Base-by-base conservation (phyloP, 1,139 yeast species). In the Starmera stellimalicola region DNA sequence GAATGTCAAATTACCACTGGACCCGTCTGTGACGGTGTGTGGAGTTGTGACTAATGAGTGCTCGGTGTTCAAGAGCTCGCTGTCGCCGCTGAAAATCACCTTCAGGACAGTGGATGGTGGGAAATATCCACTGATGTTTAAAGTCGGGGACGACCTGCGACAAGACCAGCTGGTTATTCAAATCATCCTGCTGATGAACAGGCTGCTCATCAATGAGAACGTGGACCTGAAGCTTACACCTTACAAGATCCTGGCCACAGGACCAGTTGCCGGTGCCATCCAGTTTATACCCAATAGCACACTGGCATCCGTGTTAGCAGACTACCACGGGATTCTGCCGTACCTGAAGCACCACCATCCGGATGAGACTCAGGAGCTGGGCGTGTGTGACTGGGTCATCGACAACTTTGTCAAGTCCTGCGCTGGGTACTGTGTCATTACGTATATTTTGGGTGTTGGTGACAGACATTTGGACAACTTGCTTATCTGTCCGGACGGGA, bases 391-490 rank as follows among this genome's bases (percentile, higher is more conserved):
- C 0, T 71, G 71, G 41, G 80, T 78, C 1, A 85, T 91, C 95
- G 98, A 91, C 45, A 91, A 83, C 43, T 93, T 84, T 58, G 93
- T 93, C 11, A 74, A 88, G 42, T 85, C 96, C 3, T 87, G 97
- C 57, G 98, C 98, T 19, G 98, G 98, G 0, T 91, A 93, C 54
- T 91, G 97, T 65, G 98, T 93, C 3, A 84, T 93, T 25, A 93
- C 98, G 0, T 93, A 93, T 50, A 62, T 93, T 6, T 61, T 93
- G 10, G 98, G 98, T 4, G 96, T 93, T 9, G 99, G 99, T 15
- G 98, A 93, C 58, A 70, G 99, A 35, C 99, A 93, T 61, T 64
- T 93, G 40, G 99, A 93, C 50, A 93, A 93, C 50, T 62, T 93
- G 41, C 64, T 93, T 25, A 65, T 75, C 16, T 65, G 73, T 12